Base-by-base conservation (phyloP, 306 rosid genomes). In the Gynostemma pentaphyllum region DNA sequence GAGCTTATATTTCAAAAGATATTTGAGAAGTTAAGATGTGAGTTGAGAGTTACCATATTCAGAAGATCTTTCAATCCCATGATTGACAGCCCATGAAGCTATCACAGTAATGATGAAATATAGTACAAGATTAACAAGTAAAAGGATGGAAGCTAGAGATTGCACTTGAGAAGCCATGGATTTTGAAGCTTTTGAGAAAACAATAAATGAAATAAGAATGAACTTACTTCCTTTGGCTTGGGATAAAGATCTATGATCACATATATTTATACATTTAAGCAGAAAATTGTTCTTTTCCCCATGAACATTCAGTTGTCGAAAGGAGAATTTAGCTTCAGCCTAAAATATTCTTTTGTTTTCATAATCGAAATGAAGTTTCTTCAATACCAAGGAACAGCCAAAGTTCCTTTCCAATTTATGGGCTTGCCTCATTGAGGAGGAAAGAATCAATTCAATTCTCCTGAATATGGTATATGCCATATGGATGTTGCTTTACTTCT, bases 31-130 rank as follows among this genome's bases (percentile, higher is more conserved):
- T 57, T 5, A 45, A 19, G 18, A 39, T 5, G 21, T 4, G 0
- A 63, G 48, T 5, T 10, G 41, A 51, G 27, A 64, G 5, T 52
- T 70, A 92, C 99, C 96, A 73, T 87, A 2, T 72, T 92, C 89
- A 2, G 32, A 71, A 59, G 96, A 64, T 62, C 77, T 81, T 70
- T 84, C 70, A 67, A 92, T 82, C 30, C 87, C 96, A 66, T 92
- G 90, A 72, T 86, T 85, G 47, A 82, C 76, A 9, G 90, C 95
- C 99, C 99, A 88, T 28, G 95, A 73, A 44, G 99, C 88, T 39
- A 86, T 82, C 19, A 70, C 87, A 16, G 77, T 67, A 1, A 88
- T 75, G 60, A 88, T 48, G 77, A 88, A 79, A 59, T 84, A 92
- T 28, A 92, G 49, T 11, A 76, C 66, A 5, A 92, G 81, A 60